Conservation (phyloP, 2,329 filamentous ascomycete genomes). For the Paracorniculantispora psalliotae region DNA sequence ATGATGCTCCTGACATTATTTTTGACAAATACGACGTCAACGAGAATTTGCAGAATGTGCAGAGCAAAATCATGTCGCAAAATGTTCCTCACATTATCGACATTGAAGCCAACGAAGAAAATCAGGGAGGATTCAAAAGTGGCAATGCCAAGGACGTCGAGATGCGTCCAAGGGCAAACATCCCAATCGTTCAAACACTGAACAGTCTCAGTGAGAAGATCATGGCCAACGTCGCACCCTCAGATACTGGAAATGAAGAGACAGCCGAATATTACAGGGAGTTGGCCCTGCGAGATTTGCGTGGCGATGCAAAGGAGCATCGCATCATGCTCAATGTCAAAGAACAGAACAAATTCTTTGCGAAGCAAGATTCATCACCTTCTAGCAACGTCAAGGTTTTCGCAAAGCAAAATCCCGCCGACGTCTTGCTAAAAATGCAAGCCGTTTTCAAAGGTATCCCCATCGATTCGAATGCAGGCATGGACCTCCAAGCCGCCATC, state of each 20-base stretch:
- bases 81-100: constrained; percentile 87
- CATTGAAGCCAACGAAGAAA: constrained; percentile 89
- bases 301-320: constrained; percentile 66
- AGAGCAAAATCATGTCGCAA: constrained; percentile 52
- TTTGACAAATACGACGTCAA: constrained; percentile 82
- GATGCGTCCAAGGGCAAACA: constrained; percentile 77
- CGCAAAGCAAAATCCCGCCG: constrained; percentile 62
- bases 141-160: constrained; percentile 87
- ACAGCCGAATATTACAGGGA: constrained; percentile 67
- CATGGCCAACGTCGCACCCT: constrained; percentile 78
- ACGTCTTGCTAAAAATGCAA: constrained; percentile 62
- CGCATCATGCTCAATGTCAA: constrained; percentile 82
- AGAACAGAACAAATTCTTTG: constrained; percentile 80
- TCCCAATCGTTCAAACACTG: constrained; percentile 82
- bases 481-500: constrained; percentile 59
- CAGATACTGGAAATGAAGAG: constrained; percentile 63
- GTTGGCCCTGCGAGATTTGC: constrained; percentile 74
- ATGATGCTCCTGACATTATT: constrained; percentile 69
- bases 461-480: constrained; percentile 42
- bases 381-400: constrained; percentile 50
- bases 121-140: constrained; percentile 73
- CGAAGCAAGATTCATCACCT: constrained; percentile 47
- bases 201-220: constrained; percentile 93
- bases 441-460: constrained; percentile 54
- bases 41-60: constrained; percentile 55